Conservation (phyloP, 2,329 filamentous ascomycete species). For the Thermomyces lanuginosus region DNA sequence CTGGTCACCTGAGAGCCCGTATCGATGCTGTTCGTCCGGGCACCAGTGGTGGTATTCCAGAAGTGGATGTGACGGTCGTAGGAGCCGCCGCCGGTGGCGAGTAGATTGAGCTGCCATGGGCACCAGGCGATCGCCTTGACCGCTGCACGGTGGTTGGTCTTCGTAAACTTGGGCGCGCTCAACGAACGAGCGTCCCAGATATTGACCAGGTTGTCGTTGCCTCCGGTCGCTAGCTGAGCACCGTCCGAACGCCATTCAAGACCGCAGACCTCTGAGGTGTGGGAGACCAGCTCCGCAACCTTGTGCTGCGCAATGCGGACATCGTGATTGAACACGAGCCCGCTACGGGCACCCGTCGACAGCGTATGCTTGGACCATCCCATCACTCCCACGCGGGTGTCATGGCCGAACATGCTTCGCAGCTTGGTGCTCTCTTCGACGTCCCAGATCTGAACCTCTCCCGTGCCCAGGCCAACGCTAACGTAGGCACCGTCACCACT, state of each 20-base stretch:
- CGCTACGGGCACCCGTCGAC: constrained; percentile 85
- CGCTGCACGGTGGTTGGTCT: constrained; percentile 97
- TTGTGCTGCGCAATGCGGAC: constrained; percentile 97
- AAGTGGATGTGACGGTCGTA: constrained; percentile 98
- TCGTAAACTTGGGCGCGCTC: constrained; percentile 91
- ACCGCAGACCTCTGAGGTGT: constrained; percentile 95
- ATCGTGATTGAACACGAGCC: constrained; percentile 95
- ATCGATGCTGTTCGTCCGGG: constrained; percentile 97
- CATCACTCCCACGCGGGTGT: constrained; percentile 93
- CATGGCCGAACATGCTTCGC: constrained; percentile 95
- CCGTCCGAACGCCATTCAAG: constrained; percentile 96
- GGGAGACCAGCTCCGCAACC: constrained; percentile 86
- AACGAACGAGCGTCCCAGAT: constrained; percentile 97
- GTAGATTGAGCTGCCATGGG: constrained; percentile 94
- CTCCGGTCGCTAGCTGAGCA: constrained; percentile 88
- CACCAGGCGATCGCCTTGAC: constrained; percentile 98
- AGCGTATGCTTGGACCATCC: constrained; percentile 98
- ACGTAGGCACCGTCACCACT: constrained; percentile 94
- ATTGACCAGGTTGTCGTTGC: constrained; percentile 96
- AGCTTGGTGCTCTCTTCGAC: constrained; percentile 89
- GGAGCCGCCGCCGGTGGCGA: constrained; percentile 88
- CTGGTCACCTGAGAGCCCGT: constrained; percentile 95
- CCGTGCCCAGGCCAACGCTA: constrained; percentile 80
- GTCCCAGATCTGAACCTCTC: constrained; percentile 98
- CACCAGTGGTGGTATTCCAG: constrained; percentile 98